Evolutionary conservation across 352 stramenopile genomes (phyloP).

Genomic region (Pythium sp.): DNA sequence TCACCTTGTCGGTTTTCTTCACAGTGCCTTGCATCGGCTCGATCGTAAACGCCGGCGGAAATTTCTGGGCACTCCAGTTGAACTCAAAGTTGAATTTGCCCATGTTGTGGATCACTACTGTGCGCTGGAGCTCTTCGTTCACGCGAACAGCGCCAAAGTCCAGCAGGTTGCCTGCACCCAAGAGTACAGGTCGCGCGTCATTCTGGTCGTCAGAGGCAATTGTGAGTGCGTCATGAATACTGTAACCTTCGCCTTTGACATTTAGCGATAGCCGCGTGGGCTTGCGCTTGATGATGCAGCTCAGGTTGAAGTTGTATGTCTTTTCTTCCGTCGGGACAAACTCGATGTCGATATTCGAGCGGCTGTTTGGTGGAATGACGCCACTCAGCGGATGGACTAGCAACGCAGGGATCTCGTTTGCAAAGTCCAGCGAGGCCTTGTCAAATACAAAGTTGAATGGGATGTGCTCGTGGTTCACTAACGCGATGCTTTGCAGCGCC

Average conservation of each 20-base stretch:
- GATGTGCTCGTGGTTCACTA: slow-evolving; percentile 92
- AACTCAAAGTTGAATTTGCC: slow-evolving; percentile 97
- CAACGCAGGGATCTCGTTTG: slow-evolving; percentile 73
- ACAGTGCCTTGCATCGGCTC: slow-evolving; percentile 82
- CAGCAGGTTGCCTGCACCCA: slow-evolving; percentile 40
- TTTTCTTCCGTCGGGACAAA: slow-evolving; percentile 92
- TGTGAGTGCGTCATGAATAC: slow-evolving; percentile 81
- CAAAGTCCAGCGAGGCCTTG: slow-evolving; percentile 79
- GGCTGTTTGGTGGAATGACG: slow-evolving; percentile 86
- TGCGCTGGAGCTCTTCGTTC: slow-evolving; percentile 69
- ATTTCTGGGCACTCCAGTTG: slow-evolving; percentile 57
- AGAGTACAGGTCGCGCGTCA: slow-evolving; percentile 30
- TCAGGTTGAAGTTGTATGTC: slow-evolving; percentile 92
- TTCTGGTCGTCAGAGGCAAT: slow-evolving; percentile 39
- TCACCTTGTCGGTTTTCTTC: slow-evolving; percentile 83
- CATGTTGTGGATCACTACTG: slow-evolving; percentile 84
- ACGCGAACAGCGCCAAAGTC: slow-evolving; percentile 89
- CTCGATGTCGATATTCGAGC: slow-evolving; percentile 78
- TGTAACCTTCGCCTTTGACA: slow-evolving; percentile 94
- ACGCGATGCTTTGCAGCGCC: slow-evolving; percentile 80
- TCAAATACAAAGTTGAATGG: slow-evolving; percentile 96
- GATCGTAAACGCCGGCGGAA: slow-evolving; percentile 47
- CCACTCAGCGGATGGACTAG: slow-evolving; percentile 86
- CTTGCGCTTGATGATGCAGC: slow-evolving; percentile 91
- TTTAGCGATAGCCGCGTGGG: slow-evolving; percentile 90